These are phyloP conservation scores for Irpex sp. DNA, from an alignment of 1,284 basidiomycete species.

Conservation along the genomic window DNA sequence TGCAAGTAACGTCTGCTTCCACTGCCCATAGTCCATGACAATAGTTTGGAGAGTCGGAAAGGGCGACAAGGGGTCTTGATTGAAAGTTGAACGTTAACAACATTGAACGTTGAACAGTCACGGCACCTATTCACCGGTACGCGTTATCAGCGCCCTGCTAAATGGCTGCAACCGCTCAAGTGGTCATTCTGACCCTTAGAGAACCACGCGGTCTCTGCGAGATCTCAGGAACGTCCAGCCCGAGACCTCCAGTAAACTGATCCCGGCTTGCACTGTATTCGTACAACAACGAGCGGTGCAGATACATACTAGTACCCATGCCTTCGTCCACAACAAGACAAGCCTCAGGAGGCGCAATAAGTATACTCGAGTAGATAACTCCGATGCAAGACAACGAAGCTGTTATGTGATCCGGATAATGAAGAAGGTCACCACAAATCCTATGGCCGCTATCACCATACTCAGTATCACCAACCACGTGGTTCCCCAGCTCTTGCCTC, in stretches of 20 bases:
- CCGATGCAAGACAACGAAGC: not conserved
- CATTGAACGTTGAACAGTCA: no score
- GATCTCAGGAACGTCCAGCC: not conserved
- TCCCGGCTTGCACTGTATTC: no score
- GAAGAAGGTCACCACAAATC: conserved; percentile 71
- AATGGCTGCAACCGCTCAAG: no score
- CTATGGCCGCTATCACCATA: conserved; percentile 52
- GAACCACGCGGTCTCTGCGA: not conserved
- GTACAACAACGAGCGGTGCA: no score
- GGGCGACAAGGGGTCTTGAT: not conserved
- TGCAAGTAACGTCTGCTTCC: not conserved
- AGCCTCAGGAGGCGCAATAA: no score
- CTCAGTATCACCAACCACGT: conserved; percentile 68
- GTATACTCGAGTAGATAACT: not conserved
- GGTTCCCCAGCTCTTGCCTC: conserved; percentile 63
- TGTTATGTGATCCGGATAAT: conserved; percentile 60
- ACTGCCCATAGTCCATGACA: conserved; percentile 2
- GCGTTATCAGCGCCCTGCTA: no score
- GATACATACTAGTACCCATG: no score
- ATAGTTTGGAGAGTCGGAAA: not conserved
- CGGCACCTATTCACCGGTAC: not conserved
- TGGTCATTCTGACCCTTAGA: not conserved
- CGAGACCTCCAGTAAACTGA: no score
- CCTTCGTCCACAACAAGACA: no score
- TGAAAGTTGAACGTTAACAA: no score